Evolutionary conservation across 192 early-diverging fungal species (phyloP).

Genomic region (Linderina pennispora): DNA sequence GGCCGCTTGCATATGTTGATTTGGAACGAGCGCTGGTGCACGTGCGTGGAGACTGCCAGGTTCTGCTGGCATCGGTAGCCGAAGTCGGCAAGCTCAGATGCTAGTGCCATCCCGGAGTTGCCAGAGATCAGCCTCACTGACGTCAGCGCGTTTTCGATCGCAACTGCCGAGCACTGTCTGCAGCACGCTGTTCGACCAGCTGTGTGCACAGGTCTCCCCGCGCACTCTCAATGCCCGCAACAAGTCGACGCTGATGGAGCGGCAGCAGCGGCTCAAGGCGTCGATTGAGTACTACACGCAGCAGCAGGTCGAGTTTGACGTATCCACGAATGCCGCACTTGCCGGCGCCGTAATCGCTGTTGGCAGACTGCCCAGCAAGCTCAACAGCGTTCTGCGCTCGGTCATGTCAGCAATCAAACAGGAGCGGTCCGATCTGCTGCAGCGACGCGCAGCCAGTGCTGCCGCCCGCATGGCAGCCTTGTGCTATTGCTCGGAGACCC

Average conservation of each 20-base stretch:
- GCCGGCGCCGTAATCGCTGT: slow-evolving; percentile 79
- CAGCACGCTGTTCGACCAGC: slow-evolving; percentile 34
- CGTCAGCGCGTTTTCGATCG: slow-evolving; percentile 48
- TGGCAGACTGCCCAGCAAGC: slow-evolving; percentile 69
- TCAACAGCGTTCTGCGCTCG: slow-evolving; percentile 77
- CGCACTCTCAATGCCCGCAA: neutral
- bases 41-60: slow-evolving; percentile 62
- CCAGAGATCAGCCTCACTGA: neutral
- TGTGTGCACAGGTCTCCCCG: slow-evolving; percentile 32
- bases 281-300: slow-evolving; percentile 64
- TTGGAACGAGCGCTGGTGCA: slow-evolving; percentile 53
- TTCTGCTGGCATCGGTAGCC: slow-evolving; percentile 53
- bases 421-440: slow-evolving; percentile 52
- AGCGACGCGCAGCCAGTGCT: slow-evolving; percentile 51
- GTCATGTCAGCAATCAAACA: slow-evolving; percentile 82
- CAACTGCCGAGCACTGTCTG: slow-evolving; percentile 49
- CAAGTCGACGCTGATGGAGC: slow-evolving; percentile 42
- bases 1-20: slow-evolving; percentile 54
- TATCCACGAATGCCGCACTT: slow-evolving; percentile 53
- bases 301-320: slow-evolving; percentile 58
- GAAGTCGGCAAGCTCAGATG: slow-evolving; percentile 23
- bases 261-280: slow-evolving; percentile 54
- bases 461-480: slow-evolving; percentile 41
- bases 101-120: neutral
- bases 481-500: slow-evolving; percentile 10